Conservation (phyloP, 495 filamentous ascomycete species). For the Aspergillus indologenus region DNA sequence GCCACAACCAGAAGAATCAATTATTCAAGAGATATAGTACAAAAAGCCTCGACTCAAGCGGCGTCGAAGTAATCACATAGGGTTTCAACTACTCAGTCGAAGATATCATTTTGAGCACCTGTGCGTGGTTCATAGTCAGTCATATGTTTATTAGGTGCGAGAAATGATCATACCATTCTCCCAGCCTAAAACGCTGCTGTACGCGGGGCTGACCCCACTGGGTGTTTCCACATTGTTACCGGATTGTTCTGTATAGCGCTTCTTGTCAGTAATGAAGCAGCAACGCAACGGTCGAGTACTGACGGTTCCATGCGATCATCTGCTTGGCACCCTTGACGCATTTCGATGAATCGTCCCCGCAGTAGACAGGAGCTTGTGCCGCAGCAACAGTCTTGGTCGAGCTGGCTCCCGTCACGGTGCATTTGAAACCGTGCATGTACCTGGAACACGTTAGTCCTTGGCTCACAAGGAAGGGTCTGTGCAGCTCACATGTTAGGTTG, state of each 20-base stretch:
- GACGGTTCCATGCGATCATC: conserved; percentile 51
- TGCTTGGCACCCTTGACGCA: conserved; percentile 55
- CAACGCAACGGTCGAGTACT: conserved; percentile 15
- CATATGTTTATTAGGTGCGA: neutral
- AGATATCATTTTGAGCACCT: neutral
- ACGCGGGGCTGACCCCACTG: neutral
- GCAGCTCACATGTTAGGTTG: conserved; percentile 35
- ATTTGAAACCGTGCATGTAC: conserved; percentile 56
- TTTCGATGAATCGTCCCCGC: conserved; percentile 35
- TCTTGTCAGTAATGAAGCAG: too few relatives aligned
- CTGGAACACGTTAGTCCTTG: conserved; percentile 8
- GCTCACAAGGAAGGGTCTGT: neutral
- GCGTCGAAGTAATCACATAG: too few relatives aligned
- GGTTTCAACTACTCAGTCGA: neutral
- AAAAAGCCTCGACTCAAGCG: too few relatives aligned
- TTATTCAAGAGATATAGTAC: too few relatives aligned
- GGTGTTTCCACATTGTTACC: conserved; percentile 24
- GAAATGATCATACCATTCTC: neutral
- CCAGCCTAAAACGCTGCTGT: neutral
- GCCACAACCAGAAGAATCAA: too few relatives aligned
- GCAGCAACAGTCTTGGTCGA: conserved; percentile 36
- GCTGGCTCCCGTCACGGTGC: conserved; percentile 47
- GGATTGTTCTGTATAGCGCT: conserved; percentile 20
- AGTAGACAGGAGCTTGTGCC: conserved; percentile 43
- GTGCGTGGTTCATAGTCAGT: neutral